A percentile compares a stretch with the other conserved stretches of the same genome.
These are phyloP conservation scores for Porodaedalea pini DNA, from an alignment of 1,284 basidiomycete species.

Conservation along the genomic window DNA sequence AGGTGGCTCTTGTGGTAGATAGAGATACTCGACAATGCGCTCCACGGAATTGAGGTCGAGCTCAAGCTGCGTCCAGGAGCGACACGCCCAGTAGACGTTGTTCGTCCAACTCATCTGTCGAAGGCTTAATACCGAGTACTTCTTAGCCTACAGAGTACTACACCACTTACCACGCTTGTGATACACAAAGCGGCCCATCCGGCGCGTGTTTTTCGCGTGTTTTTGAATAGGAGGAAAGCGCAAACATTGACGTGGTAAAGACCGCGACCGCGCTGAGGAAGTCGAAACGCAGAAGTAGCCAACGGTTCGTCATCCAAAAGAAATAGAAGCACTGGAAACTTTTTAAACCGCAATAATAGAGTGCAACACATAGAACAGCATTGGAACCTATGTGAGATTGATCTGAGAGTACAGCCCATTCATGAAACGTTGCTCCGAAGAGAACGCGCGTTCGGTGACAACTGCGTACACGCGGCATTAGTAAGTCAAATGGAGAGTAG, in stretches of 20 bases:
- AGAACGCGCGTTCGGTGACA: constrained; percentile 86
- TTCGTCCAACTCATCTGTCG: constrained; percentile 54
- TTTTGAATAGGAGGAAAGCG: constrained; percentile 57
- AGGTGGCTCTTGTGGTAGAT: constrained; percentile 80
- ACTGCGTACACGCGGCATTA: constrained; percentile 34
- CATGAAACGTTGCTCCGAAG: constrained; percentile 78
- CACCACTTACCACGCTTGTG: constrained; percentile 63
- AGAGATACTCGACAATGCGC: constrained; percentile 83
- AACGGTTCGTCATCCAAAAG: constrained; percentile 28
- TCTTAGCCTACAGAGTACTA: too few relatives aligned
- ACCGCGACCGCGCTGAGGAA: constrained; percentile 62
- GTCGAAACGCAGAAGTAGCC: constrained; percentile 25
- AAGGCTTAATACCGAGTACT: too few relatives aligned
- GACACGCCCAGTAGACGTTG: constrained; percentile 68
- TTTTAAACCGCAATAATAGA: too few relatives aligned
- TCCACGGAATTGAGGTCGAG: constrained; percentile 77
- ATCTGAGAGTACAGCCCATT: constrained; percentile 65
- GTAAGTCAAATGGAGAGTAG: too few relatives aligned
- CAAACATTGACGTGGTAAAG: constrained; percentile 69
- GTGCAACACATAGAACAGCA: constrained; percentile 38
- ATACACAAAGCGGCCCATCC: constrained; percentile 79
- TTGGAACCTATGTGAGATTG: too few relatives aligned
- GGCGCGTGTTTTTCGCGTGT: too few relatives aligned
- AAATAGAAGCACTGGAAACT: not conserved
- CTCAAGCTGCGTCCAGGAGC: constrained; percentile 57